Conservation (phyloP, 148 eudicot genomes). For the Dianthus caryophyllus region DNA sequence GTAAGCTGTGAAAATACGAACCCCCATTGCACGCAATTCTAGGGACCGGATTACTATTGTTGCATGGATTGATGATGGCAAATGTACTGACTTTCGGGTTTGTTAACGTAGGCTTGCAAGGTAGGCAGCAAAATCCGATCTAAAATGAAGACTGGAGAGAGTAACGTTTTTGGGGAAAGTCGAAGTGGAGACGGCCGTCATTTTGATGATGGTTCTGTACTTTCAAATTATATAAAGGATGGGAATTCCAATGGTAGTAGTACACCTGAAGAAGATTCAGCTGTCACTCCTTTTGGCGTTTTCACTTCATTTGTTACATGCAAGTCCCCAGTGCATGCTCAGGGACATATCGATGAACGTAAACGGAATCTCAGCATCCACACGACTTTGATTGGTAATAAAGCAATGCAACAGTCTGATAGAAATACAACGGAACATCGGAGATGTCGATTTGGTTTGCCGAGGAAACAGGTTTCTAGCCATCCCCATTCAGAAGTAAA, state of each 20-base stretch:
- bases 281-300: constrained; percentile 43
- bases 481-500: constrained; percentile 29
- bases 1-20: too few relatives aligned
- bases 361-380: constrained; percentile 58
- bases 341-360: constrained; percentile 47
- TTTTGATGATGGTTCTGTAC: constrained; percentile 49
- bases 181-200: constrained; percentile 62
- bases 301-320: constrained; percentile 41
- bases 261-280: constrained; percentile 63
- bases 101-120: constrained; percentile 59
- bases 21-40: not conserved
- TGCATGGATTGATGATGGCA: not conserved
- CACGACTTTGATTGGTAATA: constrained; percentile 75
- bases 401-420: constrained; percentile 68
- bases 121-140: constrained; percentile 88
- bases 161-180: constrained; percentile 42
- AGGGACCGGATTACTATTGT: not conserved
- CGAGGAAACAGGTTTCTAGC: constrained; percentile 61
- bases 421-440: constrained; percentile 45
- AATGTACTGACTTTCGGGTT: constrained; percentile 32
- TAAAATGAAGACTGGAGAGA: constrained; percentile 64
- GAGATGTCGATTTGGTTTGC: constrained; percentile 48
- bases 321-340: constrained; percentile 33
- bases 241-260: constrained; percentile 72
- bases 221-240: constrained; percentile 69